Percentiles rank a stretch among this genome's conserved stretches.
Conservation (phyloP, 192 early-diverging fungal species). For the Coemansia sp. region DNA sequence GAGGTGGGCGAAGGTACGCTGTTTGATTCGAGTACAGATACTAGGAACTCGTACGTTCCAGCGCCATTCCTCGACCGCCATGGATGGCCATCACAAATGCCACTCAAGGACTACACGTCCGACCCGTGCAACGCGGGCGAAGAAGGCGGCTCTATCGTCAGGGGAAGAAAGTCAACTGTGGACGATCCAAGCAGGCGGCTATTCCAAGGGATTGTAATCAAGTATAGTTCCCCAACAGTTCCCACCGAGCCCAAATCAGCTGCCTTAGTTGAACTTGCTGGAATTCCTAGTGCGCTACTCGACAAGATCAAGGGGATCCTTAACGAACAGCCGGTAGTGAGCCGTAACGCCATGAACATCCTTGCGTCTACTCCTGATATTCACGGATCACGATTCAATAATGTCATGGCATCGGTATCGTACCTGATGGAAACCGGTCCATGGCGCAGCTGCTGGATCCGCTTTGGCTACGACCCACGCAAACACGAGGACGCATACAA, state of each 20-base stretch:
- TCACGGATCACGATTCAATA: constrained; percentile 7
- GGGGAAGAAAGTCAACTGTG: not conserved
- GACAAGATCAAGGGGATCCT: constrained; percentile 25
- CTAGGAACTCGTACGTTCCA: constrained; percentile 21
- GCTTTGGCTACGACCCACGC: constrained; percentile 52
- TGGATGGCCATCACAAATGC: constrained; percentile 34
- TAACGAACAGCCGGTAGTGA: constrained; percentile 30
- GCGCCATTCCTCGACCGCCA: constrained; percentile 44
- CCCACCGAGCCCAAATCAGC: constrained; percentile 24
- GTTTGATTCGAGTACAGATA: constrained; percentile 13
- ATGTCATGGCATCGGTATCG: constrained; percentile 26
- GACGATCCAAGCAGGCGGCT: not conserved
- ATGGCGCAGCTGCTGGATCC: constrained; percentile 55
- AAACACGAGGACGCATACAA: constrained; percentile 33
- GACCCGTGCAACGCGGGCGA: not conserved
- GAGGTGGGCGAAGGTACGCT: constrained; percentile 14
- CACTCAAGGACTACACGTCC: not conserved
- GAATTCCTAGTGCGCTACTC: constrained; percentile 17
- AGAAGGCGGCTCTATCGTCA: not conserved
- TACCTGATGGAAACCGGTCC: constrained; percentile 43
- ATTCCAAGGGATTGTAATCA: constrained; percentile 23
- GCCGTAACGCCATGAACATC: constrained; percentile 39
- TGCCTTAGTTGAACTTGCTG: constrained; percentile 5
- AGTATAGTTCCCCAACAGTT: constrained; percentile 4
- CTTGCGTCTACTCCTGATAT: constrained; percentile 25